phyloP scores from a whole-genome alignment of 768 basidiomycete genomes.

The Russula earlei region DNA sequence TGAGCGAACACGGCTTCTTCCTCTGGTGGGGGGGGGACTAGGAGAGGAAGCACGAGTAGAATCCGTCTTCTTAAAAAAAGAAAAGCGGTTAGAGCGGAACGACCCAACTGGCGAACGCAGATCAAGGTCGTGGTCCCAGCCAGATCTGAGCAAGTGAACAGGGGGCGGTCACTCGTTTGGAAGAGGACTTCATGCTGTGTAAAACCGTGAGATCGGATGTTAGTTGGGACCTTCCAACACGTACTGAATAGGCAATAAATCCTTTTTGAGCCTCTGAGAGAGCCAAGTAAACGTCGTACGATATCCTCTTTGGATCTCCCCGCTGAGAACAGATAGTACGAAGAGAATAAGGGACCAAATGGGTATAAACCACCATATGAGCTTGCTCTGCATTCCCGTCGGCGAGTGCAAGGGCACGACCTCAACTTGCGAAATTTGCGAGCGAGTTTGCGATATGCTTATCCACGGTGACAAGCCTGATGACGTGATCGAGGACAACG shows the following conservation, averaged over 20 bases:
- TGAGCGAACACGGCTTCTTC: conserved; percentile 7
- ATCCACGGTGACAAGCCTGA: conserved; percentile 13
- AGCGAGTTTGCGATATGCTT: conserved; percentile 12
- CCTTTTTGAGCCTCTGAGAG: neutral
- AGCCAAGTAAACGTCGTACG: conserved; percentile 1
- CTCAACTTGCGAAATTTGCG: conserved; percentile 8
- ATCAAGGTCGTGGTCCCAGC: conserved; percentile 18
- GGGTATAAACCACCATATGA: conserved; percentile 20
- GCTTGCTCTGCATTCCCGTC: conserved; percentile 2
- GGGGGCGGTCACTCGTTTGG: conserved; percentile 2
- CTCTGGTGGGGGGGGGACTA: conserved; percentile 5
- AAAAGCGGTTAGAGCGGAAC: neutral
- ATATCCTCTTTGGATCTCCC: conserved; percentile 16
- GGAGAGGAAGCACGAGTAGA: conserved; percentile 6
- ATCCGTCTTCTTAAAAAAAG: conserved; percentile 1
- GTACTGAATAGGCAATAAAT: conserved; percentile 15
- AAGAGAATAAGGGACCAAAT: conserved; percentile 17
- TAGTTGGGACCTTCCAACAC: neutral
- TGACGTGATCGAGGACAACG: conserved; percentile 4
- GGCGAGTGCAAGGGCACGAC: neutral
- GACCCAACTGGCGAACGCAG: conserved; percentile 2
- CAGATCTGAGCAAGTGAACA: conserved; percentile 17
- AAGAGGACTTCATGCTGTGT: neutral
- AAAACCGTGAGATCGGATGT: neutral
- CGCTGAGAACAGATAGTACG: conserved; percentile 6